Evolutionary conservation across 1,139 yeast species (phyloP), one percentile per base, ranked within the genome.

Genomic region (Yamadazyma triangularis): DNA sequence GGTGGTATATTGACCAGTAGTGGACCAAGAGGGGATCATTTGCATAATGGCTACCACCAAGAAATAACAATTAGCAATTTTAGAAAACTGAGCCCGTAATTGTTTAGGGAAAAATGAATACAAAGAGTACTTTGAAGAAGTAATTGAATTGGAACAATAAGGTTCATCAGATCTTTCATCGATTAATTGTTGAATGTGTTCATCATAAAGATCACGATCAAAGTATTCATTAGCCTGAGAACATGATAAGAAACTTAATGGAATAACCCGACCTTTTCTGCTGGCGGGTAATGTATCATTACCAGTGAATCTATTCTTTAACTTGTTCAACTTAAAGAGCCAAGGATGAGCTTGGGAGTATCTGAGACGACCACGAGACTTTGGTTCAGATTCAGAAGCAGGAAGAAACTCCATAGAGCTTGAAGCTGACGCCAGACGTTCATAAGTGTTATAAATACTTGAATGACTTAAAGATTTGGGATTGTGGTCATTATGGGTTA

Each of bases 11-110:
- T 87, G 83, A 38, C 97, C 98, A 0, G 98, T 91, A 3, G 98
- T 88, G 3, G 96, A 87, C 96, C 96, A 91, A 1, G 89, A 78
- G 0, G 98, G 98, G 32, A 91, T 82, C 93, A 89, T 81, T 53
- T 91, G 97, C 70, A 89, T 65, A 38, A 91, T 84, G 3, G 97
- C 89, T 15, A 91, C 93, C 8, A 78, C 69, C 73, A 91, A 59
- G 57, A 91, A 88, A 55, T 88, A 73, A 44, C 91, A 70, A 50
- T 91, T 91, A 12, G 98, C 98, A 28, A 91, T 52, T 53, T 88
- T 91, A 13, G 95, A 86, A 49, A 91, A 89, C 54, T 91, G 98
- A 2, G 94, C 95, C 39, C 76, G 71, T 27, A 91, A 54, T 50
- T 91, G 97, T 40, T 91, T 77, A 4, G 98, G 98, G 2, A 91